These are phyloP conservation scores for Zangia roseola DNA, from an alignment of 768 basidiomycete species.

Conservation along the genomic window DNA sequence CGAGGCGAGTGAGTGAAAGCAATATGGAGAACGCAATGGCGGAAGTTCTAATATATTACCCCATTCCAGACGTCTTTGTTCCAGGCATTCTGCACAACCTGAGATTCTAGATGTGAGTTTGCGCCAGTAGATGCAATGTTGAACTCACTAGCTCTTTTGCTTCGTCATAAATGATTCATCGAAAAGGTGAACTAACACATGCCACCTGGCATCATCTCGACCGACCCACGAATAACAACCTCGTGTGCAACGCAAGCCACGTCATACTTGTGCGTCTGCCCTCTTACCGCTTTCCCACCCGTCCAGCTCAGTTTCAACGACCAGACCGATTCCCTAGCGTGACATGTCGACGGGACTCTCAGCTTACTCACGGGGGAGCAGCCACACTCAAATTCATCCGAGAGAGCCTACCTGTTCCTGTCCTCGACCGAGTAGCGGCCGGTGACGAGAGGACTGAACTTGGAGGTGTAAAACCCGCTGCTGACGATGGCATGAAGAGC, in stretches of 20 bases:
- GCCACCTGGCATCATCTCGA: conserved; percentile 6
- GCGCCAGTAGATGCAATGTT: too few relatives aligned
- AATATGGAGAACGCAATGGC: too few relatives aligned
- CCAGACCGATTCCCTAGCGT: conserved; percentile 9
- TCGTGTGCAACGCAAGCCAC: background rate
- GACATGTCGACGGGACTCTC: conserved; percentile 34
- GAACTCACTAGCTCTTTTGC: too few relatives aligned
- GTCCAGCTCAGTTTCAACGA: background rate
- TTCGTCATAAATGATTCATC: too few relatives aligned
- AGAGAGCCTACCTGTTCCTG: conserved; percentile 71
- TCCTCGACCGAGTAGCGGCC: conserved; percentile 33
- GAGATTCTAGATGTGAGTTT: too few relatives aligned
- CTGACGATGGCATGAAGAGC: conserved; percentile 11
- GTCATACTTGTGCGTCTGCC: background rate
- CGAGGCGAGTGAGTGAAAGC: too few relatives aligned
- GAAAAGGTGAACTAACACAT: too few relatives aligned
- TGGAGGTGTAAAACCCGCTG: background rate
- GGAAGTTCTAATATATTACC: too few relatives aligned
- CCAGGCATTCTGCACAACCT: too few relatives aligned
- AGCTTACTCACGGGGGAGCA: conserved; percentile 36
- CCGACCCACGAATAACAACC: conserved; percentile 15
- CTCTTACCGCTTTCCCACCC: conserved; percentile 2
- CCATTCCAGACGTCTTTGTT: too few relatives aligned
- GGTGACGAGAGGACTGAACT: conserved; percentile 14
- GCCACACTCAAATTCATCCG: conserved; percentile 33